Evolutionary conservation across 2,329 filamentous ascomycete species (phyloP).

Genomic region (Amauroascus verrucosus): DNA sequence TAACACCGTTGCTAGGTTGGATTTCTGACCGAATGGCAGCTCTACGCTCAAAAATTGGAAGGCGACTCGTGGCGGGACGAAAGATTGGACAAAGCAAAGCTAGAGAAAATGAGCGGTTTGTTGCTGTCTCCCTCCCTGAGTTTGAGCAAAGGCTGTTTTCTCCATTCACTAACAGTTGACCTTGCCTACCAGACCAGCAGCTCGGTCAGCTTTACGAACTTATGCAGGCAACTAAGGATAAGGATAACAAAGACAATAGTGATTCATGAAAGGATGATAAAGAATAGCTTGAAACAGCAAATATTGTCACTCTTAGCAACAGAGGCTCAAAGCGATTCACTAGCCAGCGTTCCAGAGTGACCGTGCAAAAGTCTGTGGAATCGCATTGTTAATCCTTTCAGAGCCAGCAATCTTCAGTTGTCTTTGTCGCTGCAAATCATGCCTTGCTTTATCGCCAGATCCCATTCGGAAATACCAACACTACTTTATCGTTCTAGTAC

Average conservation of each 20-base stretch:
- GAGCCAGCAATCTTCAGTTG: not conserved
- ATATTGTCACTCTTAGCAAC: not conserved
- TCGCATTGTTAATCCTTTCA: not conserved
- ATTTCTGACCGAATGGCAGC: conserved; percentile 92
- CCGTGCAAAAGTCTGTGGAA: not conserved
- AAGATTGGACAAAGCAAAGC: conserved; percentile 69
- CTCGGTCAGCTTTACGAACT: conserved; percentile 87
- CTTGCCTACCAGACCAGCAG: conserved; percentile 61
- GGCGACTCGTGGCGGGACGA: conserved; percentile 76
- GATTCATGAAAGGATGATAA: conserved; percentile 11
- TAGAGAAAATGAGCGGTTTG: conserved; percentile 90
- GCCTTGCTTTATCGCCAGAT: not conserved
- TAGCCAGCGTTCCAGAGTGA: not conserved
- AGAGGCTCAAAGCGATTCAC: not conserved
- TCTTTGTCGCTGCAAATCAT: not conserved
- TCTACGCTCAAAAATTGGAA: conserved; percentile 86
- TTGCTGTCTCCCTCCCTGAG: not conserved
- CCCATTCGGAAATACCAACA: not conserved
- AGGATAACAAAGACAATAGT: conserved; percentile 28
- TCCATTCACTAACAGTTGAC: conserved; percentile 10
- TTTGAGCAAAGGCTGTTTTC: not conserved
- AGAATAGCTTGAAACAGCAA: not conserved
- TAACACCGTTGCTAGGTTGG: conserved; percentile 54
- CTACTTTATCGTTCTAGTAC: not conserved
- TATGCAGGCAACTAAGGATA: conserved; percentile 66